A percentile compares a stretch with the other conserved stretches of the same genome.
These are phyloP conservation scores for Puccinia horiana DNA, from an alignment of 1,284 basidiomycete species.

Conservation along the genomic window DNA sequence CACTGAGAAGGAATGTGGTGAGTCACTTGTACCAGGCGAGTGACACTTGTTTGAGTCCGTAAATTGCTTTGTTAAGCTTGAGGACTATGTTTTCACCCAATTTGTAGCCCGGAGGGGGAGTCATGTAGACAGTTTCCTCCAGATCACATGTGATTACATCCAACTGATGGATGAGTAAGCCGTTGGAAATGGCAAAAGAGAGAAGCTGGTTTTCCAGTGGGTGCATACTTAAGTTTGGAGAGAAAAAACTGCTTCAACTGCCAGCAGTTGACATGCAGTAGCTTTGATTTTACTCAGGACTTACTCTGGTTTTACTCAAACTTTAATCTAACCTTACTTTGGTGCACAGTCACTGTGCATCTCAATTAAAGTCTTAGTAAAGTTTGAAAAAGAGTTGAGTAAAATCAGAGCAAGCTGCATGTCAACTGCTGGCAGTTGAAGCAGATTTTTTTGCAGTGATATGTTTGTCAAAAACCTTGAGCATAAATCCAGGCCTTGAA, in stretches of 20 bases:
- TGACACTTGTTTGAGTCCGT: slow-evolving; percentile 50
- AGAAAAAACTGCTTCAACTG: too few species aligned
- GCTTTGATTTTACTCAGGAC: too few species aligned
- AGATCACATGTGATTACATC: slow-evolving; percentile 50
- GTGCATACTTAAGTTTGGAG: neutral
- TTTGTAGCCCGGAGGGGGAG: slow-evolving; percentile 21
- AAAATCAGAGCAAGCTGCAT: too few species aligned
- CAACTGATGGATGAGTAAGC: neutral
- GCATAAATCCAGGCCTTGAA: slow-evolving; percentile 4
- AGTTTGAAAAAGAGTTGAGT: too few species aligned
- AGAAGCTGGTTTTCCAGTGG: slow-evolving; percentile 53
- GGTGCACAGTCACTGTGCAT: too few species aligned
- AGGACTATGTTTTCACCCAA: neutral
- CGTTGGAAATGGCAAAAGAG: slow-evolving; percentile 24
- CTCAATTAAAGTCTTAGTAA: too few species aligned
- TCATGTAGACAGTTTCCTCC: slow-evolving; percentile 20
- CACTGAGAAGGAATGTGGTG: neutral
- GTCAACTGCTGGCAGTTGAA: too few species aligned
- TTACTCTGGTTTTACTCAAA: too few species aligned
- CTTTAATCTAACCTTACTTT: too few species aligned
- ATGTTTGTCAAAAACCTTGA: neutral
- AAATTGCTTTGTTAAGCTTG: too few species aligned
- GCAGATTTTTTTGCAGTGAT: too few species aligned
- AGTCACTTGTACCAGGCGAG: slow-evolving; percentile 4
- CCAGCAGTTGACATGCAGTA: too few species aligned